A percentile compares a stretch with the other conserved stretches of the same genome.
Conservation (phyloP, 768 basidiomycete species). For the Hirschioporus abietinus region DNA sequence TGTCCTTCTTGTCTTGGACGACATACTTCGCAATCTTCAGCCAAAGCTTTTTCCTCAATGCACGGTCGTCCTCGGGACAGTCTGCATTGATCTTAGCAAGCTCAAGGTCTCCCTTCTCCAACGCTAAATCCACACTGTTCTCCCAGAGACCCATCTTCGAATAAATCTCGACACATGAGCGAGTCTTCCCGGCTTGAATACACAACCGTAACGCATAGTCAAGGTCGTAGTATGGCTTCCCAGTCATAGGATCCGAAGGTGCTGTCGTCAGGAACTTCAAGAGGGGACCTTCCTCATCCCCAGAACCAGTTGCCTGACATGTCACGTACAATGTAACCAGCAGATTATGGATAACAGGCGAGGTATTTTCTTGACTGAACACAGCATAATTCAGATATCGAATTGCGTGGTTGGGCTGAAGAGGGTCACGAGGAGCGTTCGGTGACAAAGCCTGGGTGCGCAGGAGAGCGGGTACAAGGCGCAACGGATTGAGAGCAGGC, state of each 20-base stretch:
- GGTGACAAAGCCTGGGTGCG: constrained; percentile 58
- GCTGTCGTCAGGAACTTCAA: constrained; percentile 79
- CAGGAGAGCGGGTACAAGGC: constrained; percentile 84
- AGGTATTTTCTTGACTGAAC: constrained; percentile 74
- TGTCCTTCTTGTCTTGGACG: constrained; percentile 96
- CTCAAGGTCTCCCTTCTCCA: constrained; percentile 92
- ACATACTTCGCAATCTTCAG: constrained; percentile 98
- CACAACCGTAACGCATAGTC: constrained; percentile 95
- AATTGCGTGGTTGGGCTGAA: constrained; percentile 80
- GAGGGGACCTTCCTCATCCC: constrained; percentile 69
- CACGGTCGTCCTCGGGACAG: constrained; percentile 86
- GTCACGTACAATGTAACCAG: constrained; percentile 79
- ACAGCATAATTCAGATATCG: constrained; percentile 85
- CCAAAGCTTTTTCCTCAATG: constrained; percentile 91
- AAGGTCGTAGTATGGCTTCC: constrained; percentile 90
- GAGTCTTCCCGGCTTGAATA: constrained; percentile 72
- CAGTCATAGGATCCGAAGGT: constrained; percentile 76
- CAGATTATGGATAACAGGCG: constrained; percentile 89
- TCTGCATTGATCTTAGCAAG: constrained; percentile 94
- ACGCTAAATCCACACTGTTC: constrained; percentile 90
- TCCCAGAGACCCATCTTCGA: constrained; percentile 97
- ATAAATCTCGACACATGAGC: constrained; percentile 94
- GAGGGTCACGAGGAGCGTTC: constrained; percentile 50
- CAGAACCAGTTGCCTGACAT: constrained; percentile 39
- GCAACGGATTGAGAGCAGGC: constrained; percentile 69